phyloP scores from a whole-genome alignment of 1,284 basidiomycete species.

The Exobasidium rhododendri region DNA sequence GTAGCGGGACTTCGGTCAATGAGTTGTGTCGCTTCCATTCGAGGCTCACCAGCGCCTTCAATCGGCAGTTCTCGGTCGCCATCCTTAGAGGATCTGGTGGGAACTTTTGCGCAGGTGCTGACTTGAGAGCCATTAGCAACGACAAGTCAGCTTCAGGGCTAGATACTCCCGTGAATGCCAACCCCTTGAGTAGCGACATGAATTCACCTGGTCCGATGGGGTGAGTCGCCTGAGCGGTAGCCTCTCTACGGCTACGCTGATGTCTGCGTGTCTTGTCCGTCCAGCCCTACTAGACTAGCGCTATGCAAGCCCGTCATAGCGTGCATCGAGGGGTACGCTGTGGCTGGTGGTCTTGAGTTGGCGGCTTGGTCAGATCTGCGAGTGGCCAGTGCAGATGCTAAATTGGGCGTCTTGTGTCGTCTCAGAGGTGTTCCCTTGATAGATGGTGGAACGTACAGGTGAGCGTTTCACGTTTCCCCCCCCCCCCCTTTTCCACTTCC shows the following conservation, averaged over 20 bases:
- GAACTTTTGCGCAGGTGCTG: slow-evolving; percentile 3
- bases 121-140: background rate
- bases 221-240: background rate
- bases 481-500: too few relatives aligned
- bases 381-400: background rate
- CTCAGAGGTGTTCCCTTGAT: slow-evolving; percentile 3
- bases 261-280: too few relatives aligned
- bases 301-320: background rate
- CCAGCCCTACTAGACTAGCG: background rate
- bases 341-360: background rate
- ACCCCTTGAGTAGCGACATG: too few relatives aligned
- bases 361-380: background rate
- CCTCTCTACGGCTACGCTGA: too few relatives aligned
- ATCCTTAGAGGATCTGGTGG: slow-evolving; percentile 3
- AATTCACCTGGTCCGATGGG: background rate
- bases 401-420: background rate
- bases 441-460: background rate
- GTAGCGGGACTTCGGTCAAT: background rate
- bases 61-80: slow-evolving; percentile 1
- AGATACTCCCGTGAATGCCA: background rate
- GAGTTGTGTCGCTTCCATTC: too few relatives aligned
- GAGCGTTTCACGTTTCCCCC: too few relatives aligned
- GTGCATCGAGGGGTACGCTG: slow-evolving; percentile 1
- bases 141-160: background rate
- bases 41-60: too few relatives aligned